phyloP scores from a whole-genome alignment of 2,329 filamentous ascomycete species.

The Verticillium dahliae region DNA sequence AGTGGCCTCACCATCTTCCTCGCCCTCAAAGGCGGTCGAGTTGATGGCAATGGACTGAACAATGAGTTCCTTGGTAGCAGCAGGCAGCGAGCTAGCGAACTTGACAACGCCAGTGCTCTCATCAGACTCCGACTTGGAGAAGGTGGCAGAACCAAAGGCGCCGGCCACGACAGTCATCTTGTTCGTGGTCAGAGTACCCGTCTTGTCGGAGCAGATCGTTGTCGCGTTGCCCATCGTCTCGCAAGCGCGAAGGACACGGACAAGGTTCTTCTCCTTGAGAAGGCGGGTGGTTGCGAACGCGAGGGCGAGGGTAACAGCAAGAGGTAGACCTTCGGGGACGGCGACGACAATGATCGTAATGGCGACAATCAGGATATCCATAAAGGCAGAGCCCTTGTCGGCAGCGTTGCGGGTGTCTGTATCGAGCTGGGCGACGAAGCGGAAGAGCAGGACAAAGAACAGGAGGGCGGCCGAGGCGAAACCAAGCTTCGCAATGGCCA shows the following conservation, averaged over 20 bases:
- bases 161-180: slow-evolving; percentile 71
- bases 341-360: slow-evolving; percentile 63
- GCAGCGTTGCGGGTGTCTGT: slow-evolving; percentile 39
- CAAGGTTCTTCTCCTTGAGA: slow-evolving; percentile 64
- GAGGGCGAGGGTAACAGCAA: slow-evolving; percentile 61
- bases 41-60: slow-evolving; percentile 46
- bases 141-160: slow-evolving; percentile 45
- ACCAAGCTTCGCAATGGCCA: slow-evolving; percentile 37
- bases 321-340: slow-evolving; percentile 58
- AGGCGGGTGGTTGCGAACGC: slow-evolving; percentile 65
- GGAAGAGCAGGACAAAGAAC: slow-evolving; percentile 72
- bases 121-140: slow-evolving; percentile 22
- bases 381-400: slow-evolving; percentile 51
- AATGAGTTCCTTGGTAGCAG: slow-evolving; percentile 24
- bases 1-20: slow-evolving; percentile 33
- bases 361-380: slow-evolving; percentile 59
- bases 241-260: slow-evolving; percentile 60
- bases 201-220: slow-evolving; percentile 73
- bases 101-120: slow-evolving; percentile 13
- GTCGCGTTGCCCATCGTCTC: slow-evolving; percentile 69
- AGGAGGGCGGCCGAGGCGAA: slow-evolving; percentile 65
- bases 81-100: slow-evolving; percentile 14
- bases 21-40: slow-evolving; percentile 49
- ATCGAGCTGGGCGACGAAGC: slow-evolving; percentile 61
- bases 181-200: slow-evolving; percentile 59